Evolutionary conservation across 148 eudicot species (phyloP), one percentile per base, ranked within the genome.

Genomic region (Amaranthus cruentus): DNA sequence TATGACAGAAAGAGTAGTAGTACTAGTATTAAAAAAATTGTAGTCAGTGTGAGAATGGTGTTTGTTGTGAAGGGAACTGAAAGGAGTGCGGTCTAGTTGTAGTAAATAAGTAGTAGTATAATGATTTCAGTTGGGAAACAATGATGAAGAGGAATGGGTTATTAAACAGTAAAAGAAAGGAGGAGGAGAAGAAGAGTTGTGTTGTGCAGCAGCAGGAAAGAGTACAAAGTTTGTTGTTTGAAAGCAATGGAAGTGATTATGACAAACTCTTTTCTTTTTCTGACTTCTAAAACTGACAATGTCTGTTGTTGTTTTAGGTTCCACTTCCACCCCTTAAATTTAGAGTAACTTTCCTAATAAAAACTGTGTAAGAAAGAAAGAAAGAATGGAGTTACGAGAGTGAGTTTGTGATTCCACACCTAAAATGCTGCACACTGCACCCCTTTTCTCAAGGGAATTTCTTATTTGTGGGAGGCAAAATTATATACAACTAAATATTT

Each of bases 91-190:
- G 46, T 76, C 73, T 67, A 73, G 67, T 81, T 49, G 76, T 73
- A 73, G 79, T 78, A 84, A 79, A 87, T 78, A 49, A 82, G 71
- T 79, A 82, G 71, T 79, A 28, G 38, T 28, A 28, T 28, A 82
- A 85, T 85, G 78, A 83, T 81, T 84, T 74, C 73, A 55, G 79
- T 75, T 72, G 78, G 65, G 80, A 73, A 81, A 73, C 68, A 87
- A 84, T 85, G 79, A 84, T 80, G 84, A 73, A 69, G 74, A 6
- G 62, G 28, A 9, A 18, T 18, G 18, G 18, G 18, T 18, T 18
- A 18, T 18, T 18, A 18, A 18, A 18, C 18, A 18, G 18, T 18
- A 18, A 18, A 18, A 18, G 18, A 18, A 18, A 18, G 18, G 18
- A 6, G 62, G 28, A 9, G 15, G 3, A 4, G 5, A 6, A 15